These are phyloP conservation scores for Stemphylium lycopersici DNA, from an alignment of 2,329 filamentous ascomycete genomes.

Conservation along the genomic window DNA sequence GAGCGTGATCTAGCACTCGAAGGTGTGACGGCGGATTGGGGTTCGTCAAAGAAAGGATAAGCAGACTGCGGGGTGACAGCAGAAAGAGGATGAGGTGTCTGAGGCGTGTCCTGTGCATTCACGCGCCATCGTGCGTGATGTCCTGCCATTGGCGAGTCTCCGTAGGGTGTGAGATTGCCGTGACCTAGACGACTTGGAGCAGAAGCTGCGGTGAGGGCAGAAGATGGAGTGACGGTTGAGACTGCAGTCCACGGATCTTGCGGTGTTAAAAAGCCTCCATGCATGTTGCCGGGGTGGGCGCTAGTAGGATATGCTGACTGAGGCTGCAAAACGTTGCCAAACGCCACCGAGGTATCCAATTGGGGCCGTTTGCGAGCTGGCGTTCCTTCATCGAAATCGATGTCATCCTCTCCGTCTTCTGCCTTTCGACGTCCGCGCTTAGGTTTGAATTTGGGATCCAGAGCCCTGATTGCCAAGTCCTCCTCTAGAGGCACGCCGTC, in stretches of 20 bases:
- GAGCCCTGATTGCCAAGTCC: slow-evolving; percentile 82
- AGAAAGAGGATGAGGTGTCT: slow-evolving; percentile 76
- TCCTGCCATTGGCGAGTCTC: slow-evolving; percentile 51
- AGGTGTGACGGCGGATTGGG: slow-evolving; percentile 75
- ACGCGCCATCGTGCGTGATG: slow-evolving; percentile 56
- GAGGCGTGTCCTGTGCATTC: slow-evolving; percentile 66
- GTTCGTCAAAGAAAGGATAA: slow-evolving; percentile 62
- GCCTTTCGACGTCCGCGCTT: slow-evolving; percentile 68
- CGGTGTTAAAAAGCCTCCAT: slow-evolving; percentile 49
- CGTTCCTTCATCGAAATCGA: slow-evolving; percentile 54
- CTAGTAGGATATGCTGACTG: slow-evolving; percentile 60
- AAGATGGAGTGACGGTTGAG: slow-evolving; percentile 48
- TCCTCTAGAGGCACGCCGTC: slow-evolving; percentile 87
- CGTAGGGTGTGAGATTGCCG: slow-evolving; percentile 48
- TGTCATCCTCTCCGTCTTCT: slow-evolving; percentile 62
- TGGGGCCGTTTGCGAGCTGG: slow-evolving; percentile 65
- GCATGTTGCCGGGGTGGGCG: slow-evolving; percentile 61
- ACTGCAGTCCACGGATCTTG: slow-evolving; percentile 56
- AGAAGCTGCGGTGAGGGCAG: slow-evolving; percentile 43
- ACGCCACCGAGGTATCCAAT: slow-evolving; percentile 59
- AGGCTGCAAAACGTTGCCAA: slow-evolving; percentile 46
- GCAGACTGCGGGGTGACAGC: slow-evolving; percentile 72
- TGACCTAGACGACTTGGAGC: slow-evolving; percentile 44
- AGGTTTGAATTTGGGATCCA: slow-evolving; percentile 75
- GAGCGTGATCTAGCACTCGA: slow-evolving; percentile 58